Conservation (phyloP, 768 basidiomycete species). For the Trichaptum fuscoviolaceum region DNA sequence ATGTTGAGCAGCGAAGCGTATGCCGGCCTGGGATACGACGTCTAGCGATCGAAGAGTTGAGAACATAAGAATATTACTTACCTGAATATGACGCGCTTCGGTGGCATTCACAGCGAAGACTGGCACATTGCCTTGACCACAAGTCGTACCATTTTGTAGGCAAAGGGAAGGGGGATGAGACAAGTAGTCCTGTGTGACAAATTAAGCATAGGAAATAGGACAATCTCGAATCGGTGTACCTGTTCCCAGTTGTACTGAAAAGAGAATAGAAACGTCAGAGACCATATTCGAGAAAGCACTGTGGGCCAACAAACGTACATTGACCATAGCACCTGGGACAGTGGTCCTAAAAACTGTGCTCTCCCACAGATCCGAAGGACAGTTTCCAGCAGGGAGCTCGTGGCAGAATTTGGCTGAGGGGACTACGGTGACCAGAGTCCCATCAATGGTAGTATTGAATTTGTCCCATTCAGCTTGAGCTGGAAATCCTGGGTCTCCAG, state of each 20-base stretch:
- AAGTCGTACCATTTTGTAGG: conserved; percentile 17
- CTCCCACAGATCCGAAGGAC: neutral
- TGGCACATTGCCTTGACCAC: conserved; percentile 29
- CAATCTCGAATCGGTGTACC: conserved; percentile 4
- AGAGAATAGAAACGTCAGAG: neutral
- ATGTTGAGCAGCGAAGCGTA: conserved; percentile 24
- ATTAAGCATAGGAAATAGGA: neutral
- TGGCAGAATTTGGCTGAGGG: conserved; percentile 6
- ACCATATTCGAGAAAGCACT: neutral
- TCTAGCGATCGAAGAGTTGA: neutral
- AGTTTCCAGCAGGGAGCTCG: neutral
- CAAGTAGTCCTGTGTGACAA: conserved; percentile 8
- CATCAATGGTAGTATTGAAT: neutral
- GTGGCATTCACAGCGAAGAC: conserved; percentile 26
- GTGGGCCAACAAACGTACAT: conserved; percentile 5
- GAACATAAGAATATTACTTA: conserved; percentile 1
- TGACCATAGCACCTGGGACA: conserved; percentile 12
- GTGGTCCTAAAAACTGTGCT: conserved; percentile 5
- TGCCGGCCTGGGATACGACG: conserved; percentile 19
- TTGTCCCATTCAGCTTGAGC: neutral
- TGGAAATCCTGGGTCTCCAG: conserved; percentile 2
- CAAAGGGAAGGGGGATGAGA: conserved; percentile 12
- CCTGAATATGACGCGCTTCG: conserved; percentile 26
- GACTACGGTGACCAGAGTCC: neutral
- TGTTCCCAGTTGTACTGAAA: conserved; percentile 14